Base-by-base conservation (phyloP, 78 protist species). In the Polysphondylium violaceum region DNA sequence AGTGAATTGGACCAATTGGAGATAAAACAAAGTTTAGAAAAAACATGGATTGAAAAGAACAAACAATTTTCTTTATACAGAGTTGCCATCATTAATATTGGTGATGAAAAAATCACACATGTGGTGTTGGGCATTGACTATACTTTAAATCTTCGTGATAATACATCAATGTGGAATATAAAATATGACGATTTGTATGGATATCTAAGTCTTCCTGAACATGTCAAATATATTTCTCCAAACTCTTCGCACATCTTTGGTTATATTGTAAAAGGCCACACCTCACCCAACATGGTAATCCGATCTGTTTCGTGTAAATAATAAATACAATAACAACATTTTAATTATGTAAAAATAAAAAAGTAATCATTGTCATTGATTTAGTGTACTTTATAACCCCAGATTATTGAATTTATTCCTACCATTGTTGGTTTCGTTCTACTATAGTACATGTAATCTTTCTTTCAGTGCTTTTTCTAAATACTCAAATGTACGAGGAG, bases 131-230 rank as follows among this genome's bases (percentile, higher is more conserved):
- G 31, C 19, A 76, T 63, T 33, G 87, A 71, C 50, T 38, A 33
- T 12, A 76, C 87, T 16, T 47, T 59, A n/a, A 44, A 43, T 33
- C 31, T 61, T 0, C 36, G 51, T 27, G 73, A 76, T 4, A 14
- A 63, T 38, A 36, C 29, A 25, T 17, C 29, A 11, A 31, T 63
- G 36, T 76, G 87, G 87, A 76, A 76, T 61, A 63, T 76, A 47
- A 19, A 36, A 23, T 47, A 23, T 7, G 74, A 38, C 12, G 25
- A 67, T 1, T 25, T 60, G n/a, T n/a, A n/a, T 43, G 17, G 19
- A 11, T 64, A 47, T 23, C 14, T 74, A 1, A 35, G 47, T 0
- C 56, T 58, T 16, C 69, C 87, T 35, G n/a, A n/a, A n/a, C 35
- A 59, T 43, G 50, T 29, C 0, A 35, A 63, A 17, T 12, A 31